Percentiles rank a stretch among this genome's conserved stretches.
These are phyloP conservation scores for Galerina sulciceps DNA, from an alignment of 768 basidiomycete genomes.

Conservation along the genomic window DNA sequence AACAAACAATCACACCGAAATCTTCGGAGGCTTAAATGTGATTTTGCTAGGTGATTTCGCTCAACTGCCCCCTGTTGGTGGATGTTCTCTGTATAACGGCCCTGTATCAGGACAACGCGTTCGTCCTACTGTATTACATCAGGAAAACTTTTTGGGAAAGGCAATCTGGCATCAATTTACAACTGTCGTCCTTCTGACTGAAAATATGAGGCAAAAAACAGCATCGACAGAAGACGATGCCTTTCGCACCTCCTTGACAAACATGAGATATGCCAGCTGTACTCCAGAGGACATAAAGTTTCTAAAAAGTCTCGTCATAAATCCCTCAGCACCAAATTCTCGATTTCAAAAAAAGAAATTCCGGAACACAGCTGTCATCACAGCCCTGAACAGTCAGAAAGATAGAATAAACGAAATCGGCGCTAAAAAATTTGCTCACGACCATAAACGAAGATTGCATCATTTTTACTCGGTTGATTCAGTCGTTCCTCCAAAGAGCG, in stretches of 20 bases:
- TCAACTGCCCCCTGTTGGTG: not conserved
- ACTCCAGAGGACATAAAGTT: constrained; percentile 35
- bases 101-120: no score
- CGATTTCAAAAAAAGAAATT: constrained; percentile 14
- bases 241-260: not conserved
- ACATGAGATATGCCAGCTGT: constrained; percentile 19
- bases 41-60: not conserved
- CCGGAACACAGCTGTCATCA: constrained; percentile 37
- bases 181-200: not conserved
- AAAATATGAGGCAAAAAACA: not conserved
- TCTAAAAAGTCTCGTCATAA: constrained; percentile 23
- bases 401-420: constrained; percentile 33
- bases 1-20: not conserved
- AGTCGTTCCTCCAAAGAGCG: not conserved
- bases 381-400: constrained; percentile 29
- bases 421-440: not conserved
- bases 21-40: not conserved
- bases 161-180: not conserved
- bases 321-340: constrained; percentile 4
- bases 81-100: not conserved
- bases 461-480: not conserved
- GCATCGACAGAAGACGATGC: not conserved
- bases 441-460: not conserved
- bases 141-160: not conserved
- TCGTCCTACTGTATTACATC: no score